A percentile compares a stretch with the other conserved stretches of the same genome.
These are phyloP conservation scores for Xanthoceras sorbifolium DNA, from an alignment of 345 rosid genomes.

Conservation along the genomic window DNA sequence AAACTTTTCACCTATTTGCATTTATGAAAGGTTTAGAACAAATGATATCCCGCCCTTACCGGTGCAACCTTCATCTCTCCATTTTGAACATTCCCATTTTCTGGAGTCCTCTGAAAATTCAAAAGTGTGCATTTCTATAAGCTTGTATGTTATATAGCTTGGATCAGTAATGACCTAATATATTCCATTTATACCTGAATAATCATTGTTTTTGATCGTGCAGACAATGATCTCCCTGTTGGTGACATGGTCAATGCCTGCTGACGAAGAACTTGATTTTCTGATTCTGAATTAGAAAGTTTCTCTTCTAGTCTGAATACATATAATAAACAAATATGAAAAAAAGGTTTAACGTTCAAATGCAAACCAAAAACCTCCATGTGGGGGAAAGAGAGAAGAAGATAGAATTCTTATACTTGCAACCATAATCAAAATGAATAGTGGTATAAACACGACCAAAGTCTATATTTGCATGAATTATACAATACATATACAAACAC, in stretches of 20 bases:
- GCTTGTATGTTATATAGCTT: conserved; percentile 18
- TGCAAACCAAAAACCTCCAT: not conserved
- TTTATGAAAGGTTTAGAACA: conserved; percentile 1
- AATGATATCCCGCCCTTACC: conserved; percentile 44
- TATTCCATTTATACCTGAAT: conserved; percentile 57
- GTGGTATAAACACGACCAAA: not conserved
- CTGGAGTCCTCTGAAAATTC: conserved; percentile 82
- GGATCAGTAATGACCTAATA: conserved; percentile 8
- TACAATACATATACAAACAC: not conserved
- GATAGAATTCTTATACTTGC: not conserved
- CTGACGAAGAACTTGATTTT: conserved; percentile 97
- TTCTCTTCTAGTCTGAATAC: conserved; percentile 84
- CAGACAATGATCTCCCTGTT: conserved; percentile 75
- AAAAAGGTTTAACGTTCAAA: conserved; percentile 1
- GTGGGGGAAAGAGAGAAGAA: not conserved
- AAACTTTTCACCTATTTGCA: not conserved
- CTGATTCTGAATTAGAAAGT: conserved; percentile 94
- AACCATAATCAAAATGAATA: not conserved
- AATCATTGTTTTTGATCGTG: conserved; percentile 64
- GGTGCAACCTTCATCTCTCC: conserved; percentile 66
- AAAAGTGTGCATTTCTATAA: conserved; percentile 23
- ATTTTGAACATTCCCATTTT: conserved; percentile 65
- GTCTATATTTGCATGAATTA: not conserved
- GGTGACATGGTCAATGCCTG: conserved; percentile 95
- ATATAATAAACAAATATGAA: conserved; percentile 25